Base-by-base conservation (phyloP, 495 filamentous ascomycete genomes). In the Physcia stellaris region DNA sequence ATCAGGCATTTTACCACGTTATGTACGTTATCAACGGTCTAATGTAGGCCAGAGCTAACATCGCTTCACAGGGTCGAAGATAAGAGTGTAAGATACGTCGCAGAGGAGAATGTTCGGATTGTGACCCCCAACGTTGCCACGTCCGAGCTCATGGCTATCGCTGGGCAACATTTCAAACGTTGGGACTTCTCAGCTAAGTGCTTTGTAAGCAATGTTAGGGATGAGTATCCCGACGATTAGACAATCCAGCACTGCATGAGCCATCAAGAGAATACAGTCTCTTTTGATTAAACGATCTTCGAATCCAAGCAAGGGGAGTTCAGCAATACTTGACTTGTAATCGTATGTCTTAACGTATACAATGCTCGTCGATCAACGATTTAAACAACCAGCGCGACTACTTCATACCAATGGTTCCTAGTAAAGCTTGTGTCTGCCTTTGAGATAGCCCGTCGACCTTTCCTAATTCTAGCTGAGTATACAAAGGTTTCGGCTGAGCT, bases 161-260 rank as follows among this genome's bases (percentile, higher is more conserved):
- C 86, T 2, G 90, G 90, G 9, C 80, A 77, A 49, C 79, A 82
- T 58, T 95, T 96, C 51, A 94, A 86, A 60, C 67, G 87, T 15
- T 95, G 84, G 73, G 83, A 93, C 55, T 47, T 53, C 23, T 58
- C 56, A n/a, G 61, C 51, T 0, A 64, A 70, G 37, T 63, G 59
- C 2, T 98, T 98, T 64, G 67, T 94, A 4, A 90, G 84, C 47
- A 96, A 95, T 56, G 67, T 94, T 17, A 63, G 55, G 49, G 85
- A 90, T 47, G 75, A 84, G 45, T 95, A 86, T 56, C 87, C 87
- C 1, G 80, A 92, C 52, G 83, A 87, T 59, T 94, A 42, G 29
- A 24, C n/a, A n/a, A n/a, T n/a, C n/a, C n/a, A n/a, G n/a, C n/a
- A n/a, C n/a, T n/a, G n/a, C n/a, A n/a, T n/a, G n/a, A n/a, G n/a